Conservation (phyloP, 129 eudicot species). For the Arctium minus region DNA sequence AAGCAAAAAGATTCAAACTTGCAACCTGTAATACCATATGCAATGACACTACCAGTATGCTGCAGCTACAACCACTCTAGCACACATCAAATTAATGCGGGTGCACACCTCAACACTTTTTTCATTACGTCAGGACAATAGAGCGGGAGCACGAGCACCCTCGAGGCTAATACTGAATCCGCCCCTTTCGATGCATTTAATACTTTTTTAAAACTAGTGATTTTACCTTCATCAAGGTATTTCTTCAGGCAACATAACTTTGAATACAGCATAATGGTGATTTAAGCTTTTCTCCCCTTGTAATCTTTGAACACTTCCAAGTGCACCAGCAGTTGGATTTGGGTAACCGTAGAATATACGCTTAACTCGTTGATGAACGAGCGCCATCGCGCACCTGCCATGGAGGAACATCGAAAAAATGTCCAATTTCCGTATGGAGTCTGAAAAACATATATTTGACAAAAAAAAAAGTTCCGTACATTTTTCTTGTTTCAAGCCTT, state of each 20-base stretch:
- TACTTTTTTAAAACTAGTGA: not conserved
- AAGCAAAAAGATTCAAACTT: not conserved
- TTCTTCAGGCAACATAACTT: constrained; percentile 57
- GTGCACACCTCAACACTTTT: not conserved
- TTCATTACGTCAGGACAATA: not conserved
- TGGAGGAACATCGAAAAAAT: not conserved
- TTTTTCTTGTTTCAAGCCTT: too few relatives aligned
- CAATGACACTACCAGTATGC: not conserved
- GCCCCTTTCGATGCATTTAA: not conserved
- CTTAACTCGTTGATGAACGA: constrained; percentile 84
- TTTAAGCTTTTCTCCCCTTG: constrained; percentile 97
- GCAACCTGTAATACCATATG: not conserved
- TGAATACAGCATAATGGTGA: constrained; percentile 92
- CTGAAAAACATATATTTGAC: not conserved
- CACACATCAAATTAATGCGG: not conserved
- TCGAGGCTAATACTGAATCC: not conserved
- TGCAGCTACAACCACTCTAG: not conserved
- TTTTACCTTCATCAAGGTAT: constrained; percentile 13
- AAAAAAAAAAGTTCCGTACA: not conserved
- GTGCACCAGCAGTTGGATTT: constrained; percentile 69
- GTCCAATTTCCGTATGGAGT: not conserved
- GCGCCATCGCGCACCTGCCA: constrained; percentile 95
- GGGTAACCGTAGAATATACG: constrained; percentile 88
- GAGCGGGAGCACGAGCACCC: not conserved
- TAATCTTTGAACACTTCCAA: constrained; percentile 89